These are phyloP conservation scores for Xylaria sp. DNA, from an alignment of 2,329 filamentous ascomycete species.

Conservation along the genomic window DNA sequence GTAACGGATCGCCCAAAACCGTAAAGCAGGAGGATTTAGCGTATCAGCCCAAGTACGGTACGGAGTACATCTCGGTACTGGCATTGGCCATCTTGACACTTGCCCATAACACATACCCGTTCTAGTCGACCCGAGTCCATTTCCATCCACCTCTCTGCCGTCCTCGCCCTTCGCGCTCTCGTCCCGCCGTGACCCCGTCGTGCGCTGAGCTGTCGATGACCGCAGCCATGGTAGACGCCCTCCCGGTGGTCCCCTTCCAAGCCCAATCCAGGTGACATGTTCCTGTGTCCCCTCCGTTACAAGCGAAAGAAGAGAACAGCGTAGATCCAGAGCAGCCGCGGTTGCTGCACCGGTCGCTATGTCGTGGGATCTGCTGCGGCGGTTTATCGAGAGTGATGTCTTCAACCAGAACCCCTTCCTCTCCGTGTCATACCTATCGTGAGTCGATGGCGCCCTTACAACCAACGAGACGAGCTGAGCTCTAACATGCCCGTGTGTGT, in stretches of 20 bases:
- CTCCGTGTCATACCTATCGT: conserved; percentile 84
- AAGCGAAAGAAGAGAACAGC: conserved; percentile 13
- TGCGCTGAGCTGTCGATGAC: conserved; percentile 20
- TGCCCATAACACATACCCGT: conserved; percentile 13
- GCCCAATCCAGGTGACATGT: conserved; percentile 32
- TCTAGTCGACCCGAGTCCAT: conserved; percentile 11
- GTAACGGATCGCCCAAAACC: background rate
- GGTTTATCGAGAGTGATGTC: conserved; percentile 89
- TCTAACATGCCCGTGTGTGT: conserved; percentile 6
- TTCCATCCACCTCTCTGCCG: conserved; percentile 11
- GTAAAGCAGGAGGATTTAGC: background rate
- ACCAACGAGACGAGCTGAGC: background rate
- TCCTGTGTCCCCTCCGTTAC: conserved; percentile 23
- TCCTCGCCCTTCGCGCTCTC: conserved; percentile 6
- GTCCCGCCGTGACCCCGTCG: conserved; percentile 6
- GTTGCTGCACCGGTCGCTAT: conserved; percentile 41
- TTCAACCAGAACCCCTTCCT: conserved; percentile 89
- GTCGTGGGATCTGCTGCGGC: conserved; percentile 83
- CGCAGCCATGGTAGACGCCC: conserved; percentile 30
- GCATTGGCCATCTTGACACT: conserved; percentile 15
- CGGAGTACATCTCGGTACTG: conserved; percentile 3
- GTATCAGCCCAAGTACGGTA: background rate
- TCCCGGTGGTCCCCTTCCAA: conserved; percentile 24
- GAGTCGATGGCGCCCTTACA: conserved; percentile 35
- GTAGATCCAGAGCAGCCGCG: background rate